Conservation (phyloP, 495 filamentous ascomycete species). For the Hypomontagnella monticulosa region DNA sequence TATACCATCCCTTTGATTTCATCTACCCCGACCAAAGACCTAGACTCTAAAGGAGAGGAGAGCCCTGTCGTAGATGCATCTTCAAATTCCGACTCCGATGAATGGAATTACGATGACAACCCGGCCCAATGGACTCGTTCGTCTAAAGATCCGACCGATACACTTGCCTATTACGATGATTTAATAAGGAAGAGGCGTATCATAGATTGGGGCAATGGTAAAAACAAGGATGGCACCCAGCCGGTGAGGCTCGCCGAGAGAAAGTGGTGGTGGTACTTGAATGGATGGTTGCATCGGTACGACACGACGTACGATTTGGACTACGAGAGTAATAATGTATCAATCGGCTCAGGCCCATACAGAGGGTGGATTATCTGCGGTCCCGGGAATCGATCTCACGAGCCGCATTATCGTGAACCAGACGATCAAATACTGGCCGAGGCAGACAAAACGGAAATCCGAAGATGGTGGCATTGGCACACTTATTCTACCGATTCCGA, state of each 20-base stretch:
- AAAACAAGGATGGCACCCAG: not conserved
- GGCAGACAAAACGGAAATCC: conserved; percentile 22
- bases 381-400: conserved; percentile 15
- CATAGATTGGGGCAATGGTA: not conserved
- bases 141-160: too few relatives aligned
- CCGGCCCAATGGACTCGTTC: too few relatives aligned
- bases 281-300: conserved; percentile 30
- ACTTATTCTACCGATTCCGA: not conserved
- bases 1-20: not conserved
- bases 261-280: conserved; percentile 18
- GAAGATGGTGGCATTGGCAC: not conserved
- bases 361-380: conserved; percentile 23
- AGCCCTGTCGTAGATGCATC: not conserved
- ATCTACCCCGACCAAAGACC: conserved; percentile 15
- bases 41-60: not conserved
- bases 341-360: conserved; percentile 23
- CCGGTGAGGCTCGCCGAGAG: not conserved
- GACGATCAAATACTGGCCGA: conserved; percentile 10
- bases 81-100: not conserved
- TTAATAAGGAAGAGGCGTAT: too few relatives aligned
- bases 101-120: too few relatives aligned
- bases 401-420: conserved; percentile 16
- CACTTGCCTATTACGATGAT: too few relatives aligned
- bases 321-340: not conserved
- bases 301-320: conserved; percentile 11